Evolutionary conservation across 352 stramenopile species (phyloP).

Genomic region (Globisporangium ultimum): DNA sequence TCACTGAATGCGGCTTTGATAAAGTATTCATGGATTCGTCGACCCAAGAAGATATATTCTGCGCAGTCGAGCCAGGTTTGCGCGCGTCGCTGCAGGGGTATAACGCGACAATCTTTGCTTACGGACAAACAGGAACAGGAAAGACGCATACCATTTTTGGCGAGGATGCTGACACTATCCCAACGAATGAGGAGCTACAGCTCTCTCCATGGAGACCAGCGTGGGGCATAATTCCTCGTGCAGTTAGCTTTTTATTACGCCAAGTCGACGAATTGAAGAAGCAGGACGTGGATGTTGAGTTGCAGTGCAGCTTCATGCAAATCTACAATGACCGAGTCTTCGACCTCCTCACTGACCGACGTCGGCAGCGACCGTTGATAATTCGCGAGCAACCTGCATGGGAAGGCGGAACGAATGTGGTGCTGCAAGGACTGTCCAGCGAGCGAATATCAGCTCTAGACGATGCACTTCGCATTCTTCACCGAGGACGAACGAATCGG

Average conservation of each 20-base stretch:
- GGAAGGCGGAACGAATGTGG: constrained; percentile 52
- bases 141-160: constrained; percentile 94
- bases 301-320: constrained; percentile 89
- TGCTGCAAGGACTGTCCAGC: constrained; percentile 57
- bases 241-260: constrained; percentile 67
- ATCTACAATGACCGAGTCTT: constrained; percentile 95
- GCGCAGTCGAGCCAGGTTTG: constrained; percentile 58
- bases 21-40: constrained; percentile 57
- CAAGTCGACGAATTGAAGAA: constrained; percentile 10
- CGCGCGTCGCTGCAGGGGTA: constrained; percentile 70
- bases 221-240: constrained; percentile 82
- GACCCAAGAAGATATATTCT: constrained; percentile 82
- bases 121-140: constrained; percentile 88
- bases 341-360: constrained; percentile 81
- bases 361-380: constrained; percentile 62
- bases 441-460: constrained; percentile 34
- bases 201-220: neutral
- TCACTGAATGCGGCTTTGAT: constrained; percentile 74
- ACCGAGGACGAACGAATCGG: constrained; percentile 47
- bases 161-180: constrained; percentile 19
- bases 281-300: constrained; percentile 24
- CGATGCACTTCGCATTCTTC: constrained; percentile 55
- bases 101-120: constrained; percentile 91
- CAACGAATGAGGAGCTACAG: neutral
- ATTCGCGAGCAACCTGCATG: constrained; percentile 57